A percentile compares a stretch with the other conserved stretches of the same genome.
Evolutionary conservation across 2,329 filamentous ascomycete genomes (phyloP).

Genomic region (Nigrograna mackinnonii): DNA sequence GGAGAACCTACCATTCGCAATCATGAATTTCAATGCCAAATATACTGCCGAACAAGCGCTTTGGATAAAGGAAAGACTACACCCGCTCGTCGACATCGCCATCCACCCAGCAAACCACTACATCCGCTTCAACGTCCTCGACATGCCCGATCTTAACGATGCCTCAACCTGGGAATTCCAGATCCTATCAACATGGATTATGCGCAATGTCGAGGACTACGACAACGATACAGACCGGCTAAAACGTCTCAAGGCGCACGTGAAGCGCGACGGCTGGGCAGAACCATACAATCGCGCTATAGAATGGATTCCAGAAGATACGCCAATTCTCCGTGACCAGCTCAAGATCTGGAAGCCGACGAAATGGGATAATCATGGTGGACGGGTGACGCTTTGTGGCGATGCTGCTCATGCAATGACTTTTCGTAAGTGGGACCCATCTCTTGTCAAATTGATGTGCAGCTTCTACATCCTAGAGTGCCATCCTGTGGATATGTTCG

Average conservation of each 20-base stretch:
- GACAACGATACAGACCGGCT: slow-evolving; percentile 27
- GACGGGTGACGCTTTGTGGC: slow-evolving; percentile 38
- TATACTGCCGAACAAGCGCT: slow-evolving; percentile 27
- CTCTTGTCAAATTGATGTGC: too few species aligned
- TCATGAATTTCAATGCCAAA: slow-evolving; percentile 33
- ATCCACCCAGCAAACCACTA: slow-evolving; percentile 35
- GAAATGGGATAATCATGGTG: slow-evolving; percentile 36
- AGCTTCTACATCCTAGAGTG: background rate
- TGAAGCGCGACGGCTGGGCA: slow-evolving; percentile 28
- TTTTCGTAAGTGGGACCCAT: slow-evolving; percentile 24
- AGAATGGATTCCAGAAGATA: slow-evolving; percentile 35
- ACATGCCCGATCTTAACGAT: slow-evolving; percentile 34
- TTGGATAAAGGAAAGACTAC: slow-evolving; percentile 25
- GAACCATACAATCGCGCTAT: slow-evolving; percentile 39
- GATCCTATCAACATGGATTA: slow-evolving; percentile 32
- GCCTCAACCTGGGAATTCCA: slow-evolving; percentile 40
- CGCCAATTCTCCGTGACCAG: slow-evolving; percentile 28
- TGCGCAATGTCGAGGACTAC: slow-evolving; percentile 28
- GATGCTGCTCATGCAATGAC: slow-evolving; percentile 48
- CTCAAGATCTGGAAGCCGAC: slow-evolving; percentile 40
- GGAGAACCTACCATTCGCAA: slow-evolving; percentile 27
- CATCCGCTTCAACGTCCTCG: slow-evolving; percentile 33
- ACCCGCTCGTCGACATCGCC: slow-evolving; percentile 34
- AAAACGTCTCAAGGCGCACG: slow-evolving; percentile 28
- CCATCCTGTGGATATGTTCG: background rate